Evolutionary conservation across 2,329 filamentous ascomycete genomes (phyloP), one percentile per base, ranked within the genome.

Genomic region (Monosporascus sp.): DNA sequence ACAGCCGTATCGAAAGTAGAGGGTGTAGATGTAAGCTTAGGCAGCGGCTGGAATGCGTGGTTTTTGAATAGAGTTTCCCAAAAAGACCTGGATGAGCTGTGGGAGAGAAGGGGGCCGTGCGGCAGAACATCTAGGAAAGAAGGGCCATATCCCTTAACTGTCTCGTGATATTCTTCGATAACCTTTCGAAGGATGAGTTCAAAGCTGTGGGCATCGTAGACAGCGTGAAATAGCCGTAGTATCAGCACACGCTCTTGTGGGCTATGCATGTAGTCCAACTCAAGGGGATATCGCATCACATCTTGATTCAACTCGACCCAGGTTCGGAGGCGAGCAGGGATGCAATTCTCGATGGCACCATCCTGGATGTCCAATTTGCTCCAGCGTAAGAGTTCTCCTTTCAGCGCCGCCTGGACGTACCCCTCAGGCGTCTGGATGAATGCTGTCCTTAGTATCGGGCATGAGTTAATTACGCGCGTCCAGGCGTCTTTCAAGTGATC

Each of bases 191-290:
- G 75, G 39, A 96, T 76, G 24, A 90, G 67, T 2, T 80, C 77
- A 39, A 96, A 79, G 55, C 90, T 93, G 58, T 81, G 86, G 2
- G 90, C 92, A 68, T 97, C 92, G 61, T 97, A 97, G 0, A 96
- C 68, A 0, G 82, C 90, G 65, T 97, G 92, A 69, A 96, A 96
- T 1, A 95, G 84, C 46, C 87, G 80, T 2, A 96, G 62, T 2
- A 77, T 70, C 34, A 96, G 69, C 0, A 76, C 57, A 6, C 62
- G 61, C 1, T 59, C 60, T 1, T 57, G 58, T 0, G 53, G 50
- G 5, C 63, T 47, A 1, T 59, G 52, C 2, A 82, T 54, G 0
- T 78, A 51, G 1, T 79, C 63, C 2, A 84, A 56, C 50, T 83
- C 74, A 5, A 87, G 65, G 0, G 85, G 85, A 6, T 67, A 69